Evolutionary conservation across 805 yeast genomes (phyloP).

Genomic region (Lipomyces spencermartinsiae): DNA sequence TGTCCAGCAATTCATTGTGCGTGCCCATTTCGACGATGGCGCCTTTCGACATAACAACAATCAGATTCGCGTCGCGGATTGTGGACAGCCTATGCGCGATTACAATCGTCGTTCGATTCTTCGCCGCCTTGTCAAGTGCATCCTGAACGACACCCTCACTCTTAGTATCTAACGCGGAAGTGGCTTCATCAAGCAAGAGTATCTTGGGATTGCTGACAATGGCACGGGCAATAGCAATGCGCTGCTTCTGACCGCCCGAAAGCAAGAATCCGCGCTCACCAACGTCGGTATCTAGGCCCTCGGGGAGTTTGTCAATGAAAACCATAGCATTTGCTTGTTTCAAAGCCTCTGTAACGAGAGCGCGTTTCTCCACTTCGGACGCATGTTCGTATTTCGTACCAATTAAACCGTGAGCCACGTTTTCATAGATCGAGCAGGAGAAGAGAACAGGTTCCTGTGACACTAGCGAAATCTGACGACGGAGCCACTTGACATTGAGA

Average conservation of each 20-base stretch:
- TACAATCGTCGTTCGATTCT: conserved; percentile 64
- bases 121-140: conserved; percentile 51
- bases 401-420: conserved; percentile 74
- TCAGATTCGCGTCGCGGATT: conserved; percentile 66
- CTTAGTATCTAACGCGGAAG: conserved; percentile 67
- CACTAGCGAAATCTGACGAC: conserved; percentile 82
- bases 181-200: conserved; percentile 67
- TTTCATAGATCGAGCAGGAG: conserved; percentile 83
- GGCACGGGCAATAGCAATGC: conserved; percentile 68
- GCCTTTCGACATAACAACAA: conserved; percentile 59
- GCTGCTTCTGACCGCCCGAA: conserved; percentile 72
- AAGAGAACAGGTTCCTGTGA: conserved; percentile 96
- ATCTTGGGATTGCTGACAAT: conserved; percentile 60
- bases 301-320: conserved; percentile 60
- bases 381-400: conserved; percentile 44
- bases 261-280: conserved; percentile 65
- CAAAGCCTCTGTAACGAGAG: conserved; percentile 52
- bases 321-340: conserved; percentile 58
- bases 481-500: conserved; percentile 74
- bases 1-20: conserved; percentile 48
- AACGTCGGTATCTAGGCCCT: conserved; percentile 56
- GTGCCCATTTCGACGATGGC: conserved; percentile 57
- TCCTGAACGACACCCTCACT: conserved; percentile 65
- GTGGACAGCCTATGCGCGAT: conserved; percentile 92
- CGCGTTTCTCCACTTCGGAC: conserved; percentile 48